Conservation (phyloP, 257 asterid genomes). For the Cinchona pubescens region DNA sequence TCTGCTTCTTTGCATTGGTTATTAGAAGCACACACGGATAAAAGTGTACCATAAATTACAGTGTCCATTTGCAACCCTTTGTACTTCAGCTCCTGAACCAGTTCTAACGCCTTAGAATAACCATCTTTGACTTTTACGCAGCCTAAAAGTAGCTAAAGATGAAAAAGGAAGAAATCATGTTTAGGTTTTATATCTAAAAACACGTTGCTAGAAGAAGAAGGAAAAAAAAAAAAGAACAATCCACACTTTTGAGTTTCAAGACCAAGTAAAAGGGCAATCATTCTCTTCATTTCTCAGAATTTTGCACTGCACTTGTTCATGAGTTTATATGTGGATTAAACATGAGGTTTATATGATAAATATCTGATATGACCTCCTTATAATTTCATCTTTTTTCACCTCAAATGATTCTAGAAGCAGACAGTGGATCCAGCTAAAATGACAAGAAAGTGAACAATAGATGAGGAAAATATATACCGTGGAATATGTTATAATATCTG, state of each 20-base stretch:
- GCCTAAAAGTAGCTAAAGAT: constrained; percentile 76
- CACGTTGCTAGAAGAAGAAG: not conserved
- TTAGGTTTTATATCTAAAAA: not conserved
- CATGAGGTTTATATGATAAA: not conserved
- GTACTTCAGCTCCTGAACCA: constrained; percentile 70
- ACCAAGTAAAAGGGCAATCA: not conserved
- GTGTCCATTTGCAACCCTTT: constrained; percentile 69
- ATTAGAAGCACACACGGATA: constrained; percentile 92
- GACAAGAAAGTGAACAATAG: constrained; percentile 9
- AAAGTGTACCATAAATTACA: constrained; percentile 76
- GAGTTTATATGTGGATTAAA: not conserved
- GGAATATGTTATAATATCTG: constrained; percentile 87
- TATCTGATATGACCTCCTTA: not conserved
- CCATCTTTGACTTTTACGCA: constrained; percentile 76
- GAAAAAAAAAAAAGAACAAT: no score
- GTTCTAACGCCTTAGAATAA: constrained; percentile 70
- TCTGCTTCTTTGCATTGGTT: constrained; percentile 72
- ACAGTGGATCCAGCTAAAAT: constrained; percentile 1
- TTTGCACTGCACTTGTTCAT: not conserved
- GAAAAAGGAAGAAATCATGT: constrained; percentile 22
- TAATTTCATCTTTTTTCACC: not conserved
- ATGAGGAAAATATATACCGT: constrained; percentile 57
- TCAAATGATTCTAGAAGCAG: not conserved
- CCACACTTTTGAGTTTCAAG: not conserved
- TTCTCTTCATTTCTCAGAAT: not conserved